These are phyloP conservation scores for Geoglossum cookeanum DNA, from an alignment of 2,329 filamentous ascomycete genomes.

Conservation along the genomic window DNA sequence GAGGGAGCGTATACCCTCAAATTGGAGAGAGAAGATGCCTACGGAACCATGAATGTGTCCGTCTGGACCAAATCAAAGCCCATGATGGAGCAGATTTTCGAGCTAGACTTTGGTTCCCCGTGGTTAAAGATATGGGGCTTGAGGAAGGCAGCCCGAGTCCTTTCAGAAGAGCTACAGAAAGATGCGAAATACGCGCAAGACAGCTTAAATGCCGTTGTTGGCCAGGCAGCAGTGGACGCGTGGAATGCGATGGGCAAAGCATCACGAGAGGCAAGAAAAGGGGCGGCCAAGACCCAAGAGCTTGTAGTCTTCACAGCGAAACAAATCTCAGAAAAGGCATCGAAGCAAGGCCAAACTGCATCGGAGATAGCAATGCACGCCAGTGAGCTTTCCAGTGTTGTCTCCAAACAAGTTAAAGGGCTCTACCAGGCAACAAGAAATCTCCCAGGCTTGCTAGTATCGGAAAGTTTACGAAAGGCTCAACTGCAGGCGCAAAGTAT, in stretches of 20 bases:
- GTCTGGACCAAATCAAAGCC: constrained; percentile 22
- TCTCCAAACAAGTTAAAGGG: not conserved
- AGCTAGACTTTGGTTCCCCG: constrained; percentile 25
- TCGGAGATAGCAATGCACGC: not conserved
- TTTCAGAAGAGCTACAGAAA: constrained; percentile 18
- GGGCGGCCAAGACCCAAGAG: not conserved
- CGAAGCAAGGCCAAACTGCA: not conserved
- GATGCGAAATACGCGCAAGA: constrained; percentile 5
- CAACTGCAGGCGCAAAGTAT: not conserved
- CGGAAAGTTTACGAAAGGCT: not conserved
- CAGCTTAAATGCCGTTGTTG: not conserved
- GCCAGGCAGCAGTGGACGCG: not conserved
- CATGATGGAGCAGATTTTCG: constrained; percentile 16
- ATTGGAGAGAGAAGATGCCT: constrained; percentile 29
- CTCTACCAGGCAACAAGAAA: not conserved
- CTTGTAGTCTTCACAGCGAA: not conserved
- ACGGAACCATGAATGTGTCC: constrained; percentile 29
- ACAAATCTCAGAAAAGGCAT: not conserved
- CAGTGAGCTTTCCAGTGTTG: not conserved
- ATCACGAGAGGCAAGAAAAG: not conserved
- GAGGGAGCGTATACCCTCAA: constrained; percentile 33
- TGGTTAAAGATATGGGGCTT: constrained; percentile 28
- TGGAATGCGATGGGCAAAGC: not conserved
- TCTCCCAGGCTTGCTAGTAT: not conserved
- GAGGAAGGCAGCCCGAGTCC: constrained; percentile 21